A percentile compares a stretch with the other conserved stretches of the same genome.
phyloP scores from a whole-genome alignment of 805 yeast species.

The Lipomyces sp. region DNA sequence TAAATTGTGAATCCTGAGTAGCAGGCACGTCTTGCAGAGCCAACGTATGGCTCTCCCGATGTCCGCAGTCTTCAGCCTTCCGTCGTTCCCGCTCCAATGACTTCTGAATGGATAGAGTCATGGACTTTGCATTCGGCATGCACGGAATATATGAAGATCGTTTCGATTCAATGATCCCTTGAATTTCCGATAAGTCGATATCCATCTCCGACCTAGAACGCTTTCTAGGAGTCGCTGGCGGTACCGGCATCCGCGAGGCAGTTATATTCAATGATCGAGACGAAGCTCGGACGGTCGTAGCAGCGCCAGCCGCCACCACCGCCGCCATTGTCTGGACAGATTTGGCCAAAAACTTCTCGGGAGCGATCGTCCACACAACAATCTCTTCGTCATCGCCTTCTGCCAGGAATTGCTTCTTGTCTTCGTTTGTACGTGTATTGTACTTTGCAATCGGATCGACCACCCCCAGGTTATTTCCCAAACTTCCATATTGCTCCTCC shows the following conservation, averaged over 20 bases:
- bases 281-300: constrained; percentile 23
- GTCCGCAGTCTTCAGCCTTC: neutral
- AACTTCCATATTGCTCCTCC: constrained; percentile 24
- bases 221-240: constrained; percentile 11
- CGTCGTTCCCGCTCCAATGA: neutral
- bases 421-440: neutral
- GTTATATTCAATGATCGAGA: constrained; percentile 12
- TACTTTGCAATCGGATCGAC: neutral
- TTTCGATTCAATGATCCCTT: neutral
- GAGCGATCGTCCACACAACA: constrained; percentile 22
- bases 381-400: constrained; percentile 3
- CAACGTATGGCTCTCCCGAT: neutral
- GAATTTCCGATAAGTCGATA: neutral
- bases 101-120: neutral
- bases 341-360: neutral
- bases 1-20: constrained; percentile 5
- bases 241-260: constrained; percentile 13
- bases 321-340: neutral
- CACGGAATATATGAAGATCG: neutral
- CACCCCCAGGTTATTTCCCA: neutral
- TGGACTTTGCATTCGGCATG: neutral
- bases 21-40: neutral
- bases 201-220: constrained; percentile 7
- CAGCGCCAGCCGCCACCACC: constrained; percentile 9
- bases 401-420: neutral